phyloP scores from a whole-genome alignment of 2,329 filamentous ascomycete genomes.

The Ciborinia camelliae region DNA sequence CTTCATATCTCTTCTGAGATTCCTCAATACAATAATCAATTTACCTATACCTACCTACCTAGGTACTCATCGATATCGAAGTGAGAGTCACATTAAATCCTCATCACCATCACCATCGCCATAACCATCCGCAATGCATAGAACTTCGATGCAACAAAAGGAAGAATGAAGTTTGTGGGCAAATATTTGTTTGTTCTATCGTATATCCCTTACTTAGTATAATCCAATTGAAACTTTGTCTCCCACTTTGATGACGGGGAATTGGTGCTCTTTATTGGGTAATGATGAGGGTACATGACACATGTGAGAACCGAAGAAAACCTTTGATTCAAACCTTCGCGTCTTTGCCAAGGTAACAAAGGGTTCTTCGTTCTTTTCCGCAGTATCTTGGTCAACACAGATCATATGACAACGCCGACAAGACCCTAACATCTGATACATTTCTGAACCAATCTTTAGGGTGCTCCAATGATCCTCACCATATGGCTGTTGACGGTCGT shows the following conservation, averaged over 20 bases:
- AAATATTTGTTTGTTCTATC: background rate
- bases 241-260: conserved; percentile 20
- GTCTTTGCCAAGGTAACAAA: conserved; percentile 87
- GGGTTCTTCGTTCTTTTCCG: conserved; percentile 74
- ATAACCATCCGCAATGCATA: background rate
- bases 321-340: conserved; percentile 75
- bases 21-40: too few relatives aligned
- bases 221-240: conserved; percentile 18
- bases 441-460: conserved; percentile 61
- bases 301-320: conserved; percentile 87
- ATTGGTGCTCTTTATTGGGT: conserved; percentile 18
- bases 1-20: too few relatives aligned
- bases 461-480: conserved; percentile 75
- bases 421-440: conserved; percentile 71
- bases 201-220: background rate
- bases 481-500: conserved; percentile 52
- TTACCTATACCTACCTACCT: too few relatives aligned
- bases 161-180: background rate
- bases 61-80: background rate
- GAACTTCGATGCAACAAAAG: background rate
- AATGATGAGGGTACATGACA: conserved; percentile 42
- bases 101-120: background rate
- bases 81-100: background rate
- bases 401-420: conserved; percentile 96
- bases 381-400: conserved; percentile 83